Conservation (phyloP, 2,329 filamentous ascomycete genomes). For the Gaeumannomyces sp. region DNA sequence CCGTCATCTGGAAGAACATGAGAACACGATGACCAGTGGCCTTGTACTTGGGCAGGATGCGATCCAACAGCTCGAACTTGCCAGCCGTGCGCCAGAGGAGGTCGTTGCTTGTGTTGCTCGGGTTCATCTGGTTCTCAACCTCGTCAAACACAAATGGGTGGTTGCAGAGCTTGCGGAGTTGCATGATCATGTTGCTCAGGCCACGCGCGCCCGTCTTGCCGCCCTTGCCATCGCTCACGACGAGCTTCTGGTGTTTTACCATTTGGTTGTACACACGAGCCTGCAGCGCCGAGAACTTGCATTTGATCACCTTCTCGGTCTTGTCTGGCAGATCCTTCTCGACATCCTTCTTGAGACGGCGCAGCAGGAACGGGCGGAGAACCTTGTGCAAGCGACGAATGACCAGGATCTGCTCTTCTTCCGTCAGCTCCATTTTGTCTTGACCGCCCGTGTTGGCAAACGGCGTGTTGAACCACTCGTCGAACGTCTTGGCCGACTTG, state of each 20-base stretch:
- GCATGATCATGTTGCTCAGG: conserved; percentile 99
- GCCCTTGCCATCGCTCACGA: conserved; percentile 90
- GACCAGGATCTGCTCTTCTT: conserved; percentile 99
- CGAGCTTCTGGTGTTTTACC: conserved; percentile 88
- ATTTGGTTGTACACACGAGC: conserved; percentile 95
- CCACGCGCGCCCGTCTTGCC: conserved; percentile 91
- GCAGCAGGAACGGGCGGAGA: conserved; percentile 89
- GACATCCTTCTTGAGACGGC: conserved; percentile 98
- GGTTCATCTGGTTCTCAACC: conserved; percentile 98
- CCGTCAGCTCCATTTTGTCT: conserved; percentile 97
- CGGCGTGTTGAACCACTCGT: conserved; percentile 99
- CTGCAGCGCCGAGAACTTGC: conserved; percentile 93
- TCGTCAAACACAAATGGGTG: conserved; percentile 98
- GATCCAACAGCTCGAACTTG: conserved; percentile 93
- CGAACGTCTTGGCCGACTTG: conserved; percentile 97
- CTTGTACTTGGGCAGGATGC: conserved; percentile 88
- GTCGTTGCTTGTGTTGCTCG: conserved; percentile 80
- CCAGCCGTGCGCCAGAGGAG: conserved; percentile 90
- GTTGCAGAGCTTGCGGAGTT: conserved; percentile 96
- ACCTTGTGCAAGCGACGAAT: conserved; percentile 99
- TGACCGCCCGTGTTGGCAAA: conserved; percentile 97
- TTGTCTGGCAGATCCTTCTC: conserved; percentile 99
- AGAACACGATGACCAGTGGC: conserved; percentile 87
- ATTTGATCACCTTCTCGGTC: conserved; percentile 98
- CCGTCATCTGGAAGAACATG: conserved; percentile 99